phyloP scores from a whole-genome alignment of 139 green algal genomes.

The Coelastrella sp. region DNA sequence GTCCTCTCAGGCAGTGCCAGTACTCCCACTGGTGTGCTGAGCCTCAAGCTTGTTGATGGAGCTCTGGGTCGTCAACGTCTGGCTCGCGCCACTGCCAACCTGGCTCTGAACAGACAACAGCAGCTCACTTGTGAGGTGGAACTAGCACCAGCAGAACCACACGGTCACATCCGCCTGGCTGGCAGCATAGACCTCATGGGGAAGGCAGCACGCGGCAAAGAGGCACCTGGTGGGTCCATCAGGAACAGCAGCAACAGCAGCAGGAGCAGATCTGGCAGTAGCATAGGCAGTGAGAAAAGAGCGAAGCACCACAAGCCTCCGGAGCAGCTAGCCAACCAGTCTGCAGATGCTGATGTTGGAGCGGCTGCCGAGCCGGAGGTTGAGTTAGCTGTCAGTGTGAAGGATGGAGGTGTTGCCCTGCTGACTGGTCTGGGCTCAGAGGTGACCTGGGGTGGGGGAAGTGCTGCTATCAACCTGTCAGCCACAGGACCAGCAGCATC shows the following conservation, averaged over 20 bases:
- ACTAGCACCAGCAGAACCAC: conserved; percentile 65
- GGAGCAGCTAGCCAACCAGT: not conserved
- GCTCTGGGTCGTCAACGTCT: conserved; percentile 78
- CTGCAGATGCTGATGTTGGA: not conserved
- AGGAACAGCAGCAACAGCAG: conserved; percentile 15
- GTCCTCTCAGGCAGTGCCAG: conserved; percentile 65
- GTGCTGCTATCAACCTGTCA: conserved; percentile 73
- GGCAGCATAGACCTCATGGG: too few relatives aligned
- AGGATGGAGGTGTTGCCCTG: conserved; percentile 88
- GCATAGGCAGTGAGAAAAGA: not conserved
- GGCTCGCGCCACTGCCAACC: conserved; percentile 25
- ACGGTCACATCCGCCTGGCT: conserved; percentile 66
- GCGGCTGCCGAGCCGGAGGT: conserved; percentile 46
- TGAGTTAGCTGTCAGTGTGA: conserved; percentile 72
- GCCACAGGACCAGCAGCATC: conserved; percentile 58
- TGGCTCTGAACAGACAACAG: conserved; percentile 33
- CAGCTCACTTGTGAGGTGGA: conserved; percentile 62
- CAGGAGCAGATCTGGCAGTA: not conserved
- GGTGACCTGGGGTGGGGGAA: conserved; percentile 76
- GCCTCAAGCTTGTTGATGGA: conserved; percentile 77
- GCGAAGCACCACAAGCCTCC: not conserved
- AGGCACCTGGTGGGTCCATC: too few relatives aligned
- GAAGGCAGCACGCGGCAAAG: too few relatives aligned
- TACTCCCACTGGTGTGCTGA: conserved; percentile 57
- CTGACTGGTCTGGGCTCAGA: conserved; percentile 77